Evolutionary conservation across 2,329 filamentous ascomycete genomes (phyloP).

Genomic region (Fusarium miscanthi): DNA sequence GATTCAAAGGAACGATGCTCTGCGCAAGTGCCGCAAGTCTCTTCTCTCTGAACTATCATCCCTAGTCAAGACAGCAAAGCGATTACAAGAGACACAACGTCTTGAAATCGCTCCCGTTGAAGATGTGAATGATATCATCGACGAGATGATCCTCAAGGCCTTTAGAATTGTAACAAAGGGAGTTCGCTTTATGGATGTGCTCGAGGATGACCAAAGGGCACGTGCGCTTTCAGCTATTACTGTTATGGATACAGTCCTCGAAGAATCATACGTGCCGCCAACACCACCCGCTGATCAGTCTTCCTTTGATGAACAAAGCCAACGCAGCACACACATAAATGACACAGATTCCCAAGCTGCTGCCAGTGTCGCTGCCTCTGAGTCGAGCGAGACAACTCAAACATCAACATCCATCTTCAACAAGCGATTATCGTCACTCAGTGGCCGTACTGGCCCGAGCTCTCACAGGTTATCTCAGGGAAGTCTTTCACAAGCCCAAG

Average conservation of each 20-base stretch:
- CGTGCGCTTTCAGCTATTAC: conserved; percentile 65
- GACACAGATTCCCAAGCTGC: conserved; percentile 56
- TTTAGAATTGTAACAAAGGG: conserved; percentile 95
- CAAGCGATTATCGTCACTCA: conserved; percentile 61
- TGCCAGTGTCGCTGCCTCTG: conserved; percentile 50
- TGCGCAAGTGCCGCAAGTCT: conserved; percentile 86
- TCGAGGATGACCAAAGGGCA: conserved; percentile 71
- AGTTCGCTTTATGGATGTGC: conserved; percentile 87
- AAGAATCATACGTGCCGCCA: conserved; percentile 68
- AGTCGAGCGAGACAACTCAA: conserved; percentile 53
- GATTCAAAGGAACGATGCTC: conserved; percentile 78
- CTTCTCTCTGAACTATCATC: conserved; percentile 89
- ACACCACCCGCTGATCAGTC: conserved; percentile 71
- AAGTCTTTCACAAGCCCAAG: conserved; percentile 50
- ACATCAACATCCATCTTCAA: conserved; percentile 51
- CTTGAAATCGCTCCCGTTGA: conserved; percentile 60
- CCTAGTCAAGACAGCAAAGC: conserved; percentile 89
- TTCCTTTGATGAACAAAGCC: conserved; percentile 57
- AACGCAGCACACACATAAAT: conserved; percentile 50
- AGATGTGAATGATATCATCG: conserved; percentile 79
- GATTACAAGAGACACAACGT: conserved; percentile 78
- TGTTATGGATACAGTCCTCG: conserved; percentile 69
- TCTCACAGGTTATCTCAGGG: conserved; percentile 53
- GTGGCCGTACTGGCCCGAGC: conserved; percentile 47
- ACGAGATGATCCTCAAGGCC: conserved; percentile 92